Evolutionary conservation across 1,284 basidiomycete genomes (phyloP), one percentile per base, ranked within the genome.

Genomic region (Trametes hirsuta): DNA sequence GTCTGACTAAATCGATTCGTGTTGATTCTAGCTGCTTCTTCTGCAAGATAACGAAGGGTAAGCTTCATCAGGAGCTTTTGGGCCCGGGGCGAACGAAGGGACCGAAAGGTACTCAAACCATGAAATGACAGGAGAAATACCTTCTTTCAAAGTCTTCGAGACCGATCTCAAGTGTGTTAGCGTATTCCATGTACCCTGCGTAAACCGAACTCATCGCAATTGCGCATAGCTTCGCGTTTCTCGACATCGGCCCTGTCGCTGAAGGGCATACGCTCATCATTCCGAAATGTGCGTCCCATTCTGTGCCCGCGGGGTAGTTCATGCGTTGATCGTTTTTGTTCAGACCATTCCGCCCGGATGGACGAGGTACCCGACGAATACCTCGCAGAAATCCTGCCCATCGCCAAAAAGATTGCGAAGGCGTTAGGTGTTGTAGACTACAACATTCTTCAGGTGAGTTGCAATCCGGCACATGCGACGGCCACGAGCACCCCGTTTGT

Each of bases 11-110:
- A 5, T 30, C 30, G 30, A 30, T 5, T 30, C 30, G 30, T 30
- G 8, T 30, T 30, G 30, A 30, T 30, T 30, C 30, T 41, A 74
- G 74, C 25, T 95, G 94, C 72, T 76, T 95, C 68, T 95, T 95
- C 79, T 95, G 93, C 82, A 95, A 88, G 77, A 95, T 95, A 73
- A 84, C 94, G 77, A 91, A 92, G 78, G 90, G 93, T 85, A 30
- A 30, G 30, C 30, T 30, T 5, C 30, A 8, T 30, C 30, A 30
- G 30, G 59, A 58, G 76, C 15, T n/a, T 21, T 35, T 14, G 21
- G 14, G 14, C 11, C 14, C 12, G 10, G 11, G 40, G n/a, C n/a
- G 6, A 14, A 30, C 15, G n/a, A 8, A 14, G 18, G 10, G 8
- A 24, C 5, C 44, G 22, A 12, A 6, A 9, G 22, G 18, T 22